phyloP scores from a whole-genome alignment of 805 yeast species.

The Yamadazyma sp. region DNA sequence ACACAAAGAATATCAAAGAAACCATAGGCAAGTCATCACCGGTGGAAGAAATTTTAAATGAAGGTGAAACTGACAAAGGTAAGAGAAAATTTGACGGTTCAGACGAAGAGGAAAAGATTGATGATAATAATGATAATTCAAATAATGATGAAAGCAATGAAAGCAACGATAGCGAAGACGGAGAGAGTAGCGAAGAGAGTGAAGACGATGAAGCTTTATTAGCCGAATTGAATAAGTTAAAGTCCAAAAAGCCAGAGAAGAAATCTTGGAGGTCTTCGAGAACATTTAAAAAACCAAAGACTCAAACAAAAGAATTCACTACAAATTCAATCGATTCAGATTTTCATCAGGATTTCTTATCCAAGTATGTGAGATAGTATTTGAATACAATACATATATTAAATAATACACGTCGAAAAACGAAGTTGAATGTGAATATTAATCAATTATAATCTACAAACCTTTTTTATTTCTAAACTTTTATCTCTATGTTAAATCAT shows the following conservation, averaged over 20 bases:
- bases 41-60: constrained; percentile 3
- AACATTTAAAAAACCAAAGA: constrained; percentile 14
- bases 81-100: neutral
- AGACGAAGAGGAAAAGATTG: constrained; percentile 1
- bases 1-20: no score
- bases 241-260: constrained; percentile 15
- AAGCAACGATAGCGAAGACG: neutral
- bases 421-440: neutral
- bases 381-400: constrained; percentile 5
- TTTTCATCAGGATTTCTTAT: constrained; percentile 31
- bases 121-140: neutral
- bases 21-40: no score
- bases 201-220: constrained; percentile 19
- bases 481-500: constrained; percentile 20
- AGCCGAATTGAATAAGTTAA: constrained; percentile 18
- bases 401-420: constrained; percentile 4
- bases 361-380: constrained; percentile 28
- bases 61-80: constrained; percentile 8
- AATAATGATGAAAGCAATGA: neutral
- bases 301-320: constrained; percentile 18
- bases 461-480: neutral
- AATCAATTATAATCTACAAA: neutral
- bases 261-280: constrained; percentile 28
- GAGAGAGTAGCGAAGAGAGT: constrained; percentile 5
- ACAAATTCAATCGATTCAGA: constrained; percentile 33